Conservation (phyloP, 345 rosid genomes). For the Stellera chamaejasme region DNA sequence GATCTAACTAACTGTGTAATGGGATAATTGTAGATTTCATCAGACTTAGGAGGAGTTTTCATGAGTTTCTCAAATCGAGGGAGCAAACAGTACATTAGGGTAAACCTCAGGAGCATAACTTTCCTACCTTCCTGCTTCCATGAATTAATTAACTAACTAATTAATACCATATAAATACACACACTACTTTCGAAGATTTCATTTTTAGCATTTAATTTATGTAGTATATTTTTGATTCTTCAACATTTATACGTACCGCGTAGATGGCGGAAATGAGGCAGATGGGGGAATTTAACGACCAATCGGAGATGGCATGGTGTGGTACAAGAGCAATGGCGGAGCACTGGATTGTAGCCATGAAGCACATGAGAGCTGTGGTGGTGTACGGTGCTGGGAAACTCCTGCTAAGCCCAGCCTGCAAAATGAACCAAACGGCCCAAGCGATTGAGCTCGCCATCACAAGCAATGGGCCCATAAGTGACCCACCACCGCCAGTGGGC, state of each 20-base stretch:
- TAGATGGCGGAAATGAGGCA: constrained; percentile 59
- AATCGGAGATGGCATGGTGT: constrained; percentile 33
- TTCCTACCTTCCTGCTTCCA: too few species aligned
- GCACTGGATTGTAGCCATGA: constrained; percentile 64
- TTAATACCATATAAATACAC: too few species aligned
- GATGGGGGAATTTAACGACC: constrained; percentile 54
- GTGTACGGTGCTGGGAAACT: constrained; percentile 83
- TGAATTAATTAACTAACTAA: too few species aligned
- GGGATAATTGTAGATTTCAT: too few species aligned
- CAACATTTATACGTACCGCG: constrained; percentile 46
- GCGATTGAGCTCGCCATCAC: constrained; percentile 46
- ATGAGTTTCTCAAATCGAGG: too few species aligned
- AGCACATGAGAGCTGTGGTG: constrained; percentile 58
- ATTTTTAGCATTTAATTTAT: too few species aligned
- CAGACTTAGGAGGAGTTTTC: too few species aligned
- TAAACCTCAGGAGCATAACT: too few species aligned
- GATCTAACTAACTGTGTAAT: too few species aligned
- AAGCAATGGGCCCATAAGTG: constrained; percentile 53
- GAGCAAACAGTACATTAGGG: too few species aligned
- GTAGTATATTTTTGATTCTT: too few species aligned
- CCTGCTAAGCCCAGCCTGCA: constrained; percentile 53
- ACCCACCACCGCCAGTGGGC: constrained; percentile 1
- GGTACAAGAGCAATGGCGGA: constrained; percentile 30
- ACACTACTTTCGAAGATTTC: too few species aligned
- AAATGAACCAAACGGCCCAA: constrained; percentile 76